Evolutionary conservation across 352 stramenopile genomes (phyloP).

Genomic region (Pythium volutum): DNA sequence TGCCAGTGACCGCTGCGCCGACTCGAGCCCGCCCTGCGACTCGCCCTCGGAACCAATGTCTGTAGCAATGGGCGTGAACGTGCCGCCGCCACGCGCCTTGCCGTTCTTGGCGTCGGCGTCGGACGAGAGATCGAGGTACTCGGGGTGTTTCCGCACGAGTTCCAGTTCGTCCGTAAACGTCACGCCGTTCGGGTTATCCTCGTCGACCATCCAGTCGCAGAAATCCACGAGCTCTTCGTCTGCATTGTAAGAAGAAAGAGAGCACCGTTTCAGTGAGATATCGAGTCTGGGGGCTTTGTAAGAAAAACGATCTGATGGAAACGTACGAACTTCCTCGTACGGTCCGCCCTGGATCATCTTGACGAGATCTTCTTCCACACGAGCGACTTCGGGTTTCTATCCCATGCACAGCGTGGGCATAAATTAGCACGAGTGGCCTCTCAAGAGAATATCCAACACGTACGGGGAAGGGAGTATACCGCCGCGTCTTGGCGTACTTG

Average conservation of each 20-base stretch:
- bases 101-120: conserved; percentile 37
- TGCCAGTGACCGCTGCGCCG: conserved; percentile 61
- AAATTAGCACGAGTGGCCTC: neutral
- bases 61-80: conserved; percentile 54
- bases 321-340: conserved; percentile 75
- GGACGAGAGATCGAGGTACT: conserved; percentile 68
- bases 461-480: conserved; percentile 79
- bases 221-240: conserved; percentile 86
- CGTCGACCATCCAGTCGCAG: conserved; percentile 84
- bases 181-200: conserved; percentile 64
- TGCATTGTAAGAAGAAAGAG: too few species aligned
- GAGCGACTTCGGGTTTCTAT: conserved; percentile 79
- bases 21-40: conserved; percentile 54
- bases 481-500: conserved; percentile 86
- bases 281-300: too few species aligned
- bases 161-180: conserved; percentile 80
- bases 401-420: neutral
- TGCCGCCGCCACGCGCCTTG: conserved; percentile 31
- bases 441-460: conserved; percentile 12
- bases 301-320: too few species aligned
- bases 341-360: conserved; percentile 73
- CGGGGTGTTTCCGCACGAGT: conserved; percentile 75
- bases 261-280: too few species aligned
- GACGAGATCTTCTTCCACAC: conserved; percentile 79
- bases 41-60: conserved; percentile 66